A percentile compares a stretch with the other conserved stretches of the same genome.
Evolutionary conservation across 768 basidiomycete genomes (phyloP).

Genomic region (Sporobolomyces roseus): DNA sequence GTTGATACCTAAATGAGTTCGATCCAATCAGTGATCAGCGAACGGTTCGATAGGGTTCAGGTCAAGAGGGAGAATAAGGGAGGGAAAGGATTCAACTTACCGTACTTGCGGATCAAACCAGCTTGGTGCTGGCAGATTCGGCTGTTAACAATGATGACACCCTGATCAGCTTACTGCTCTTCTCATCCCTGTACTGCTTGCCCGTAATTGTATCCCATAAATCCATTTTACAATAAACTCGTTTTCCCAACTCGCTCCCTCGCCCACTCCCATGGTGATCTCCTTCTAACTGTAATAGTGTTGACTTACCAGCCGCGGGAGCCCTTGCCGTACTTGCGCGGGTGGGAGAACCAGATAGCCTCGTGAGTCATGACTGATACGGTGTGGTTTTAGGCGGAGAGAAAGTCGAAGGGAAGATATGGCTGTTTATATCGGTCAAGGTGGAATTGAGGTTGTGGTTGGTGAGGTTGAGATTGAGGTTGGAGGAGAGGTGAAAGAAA

Average conservation of each 20-base stretch:
- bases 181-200: not conserved
- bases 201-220: not conserved
- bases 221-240: not conserved
- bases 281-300: not conserved
- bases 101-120: slow-evolving; percentile 47
- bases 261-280: not conserved
- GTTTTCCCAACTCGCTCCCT: not conserved
- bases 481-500: not conserved
- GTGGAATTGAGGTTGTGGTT: not conserved
- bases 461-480: not conserved
- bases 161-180: not conserved
- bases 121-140: slow-evolving; percentile 46
- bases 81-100: slow-evolving; percentile 6
- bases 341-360: slow-evolving; percentile 46
- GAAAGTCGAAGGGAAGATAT: slow-evolving; percentile 26
- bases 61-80: not conserved
- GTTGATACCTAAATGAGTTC: slow-evolving; percentile 43
- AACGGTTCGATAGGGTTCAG: not conserved
- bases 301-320: slow-evolving; percentile 40
- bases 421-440: not conserved
- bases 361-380: slow-evolving; percentile 43
- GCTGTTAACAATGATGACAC: slow-evolving; percentile 15
- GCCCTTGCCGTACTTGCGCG: slow-evolving; percentile 47
- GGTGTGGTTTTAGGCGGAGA: slow-evolving; percentile 1
- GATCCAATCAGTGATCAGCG: too few relatives aligned